Percentiles rank a stretch among this genome's conserved stretches.
phyloP scores from a whole-genome alignment of 2,329 filamentous ascomycete species.

The Lachnellula subtilissima region DNA sequence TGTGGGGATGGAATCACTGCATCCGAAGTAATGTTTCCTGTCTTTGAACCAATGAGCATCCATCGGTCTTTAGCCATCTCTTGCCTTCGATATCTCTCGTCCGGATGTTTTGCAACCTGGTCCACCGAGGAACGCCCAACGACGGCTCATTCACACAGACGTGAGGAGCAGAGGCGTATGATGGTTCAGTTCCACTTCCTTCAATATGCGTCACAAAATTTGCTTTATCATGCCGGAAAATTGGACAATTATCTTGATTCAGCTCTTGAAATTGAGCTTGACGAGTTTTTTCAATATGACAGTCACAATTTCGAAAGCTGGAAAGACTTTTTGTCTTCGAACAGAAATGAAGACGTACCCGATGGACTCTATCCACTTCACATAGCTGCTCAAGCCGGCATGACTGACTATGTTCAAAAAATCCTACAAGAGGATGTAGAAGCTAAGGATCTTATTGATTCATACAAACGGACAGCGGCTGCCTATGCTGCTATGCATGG shows the following conservation, averaged over 20 bases:
- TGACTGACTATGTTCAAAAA: constrained; percentile 4
- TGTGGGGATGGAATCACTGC: neutral
- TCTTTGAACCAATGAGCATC: neutral
- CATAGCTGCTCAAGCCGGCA: constrained; percentile 15
- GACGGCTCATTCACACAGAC: neutral
- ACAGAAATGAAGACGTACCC: neutral
- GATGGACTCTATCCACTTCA: constrained; percentile 18
- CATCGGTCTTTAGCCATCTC: constrained; percentile 5
- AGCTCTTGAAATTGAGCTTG: neutral
- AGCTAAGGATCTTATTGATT: neutral
- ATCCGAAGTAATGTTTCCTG: constrained; percentile 7
- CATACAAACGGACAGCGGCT: neutral
- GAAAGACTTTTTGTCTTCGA: constrained; percentile 1
- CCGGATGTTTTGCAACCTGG: constrained; percentile 2
- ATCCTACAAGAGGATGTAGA: neutral
- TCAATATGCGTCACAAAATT: constrained; percentile 1
- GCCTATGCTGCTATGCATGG: constrained; percentile 2
- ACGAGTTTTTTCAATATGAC: neutral
- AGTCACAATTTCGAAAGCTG: constrained; percentile 2
- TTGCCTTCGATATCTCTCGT: constrained; percentile 11
- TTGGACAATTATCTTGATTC: neutral
- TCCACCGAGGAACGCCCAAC: neutral
- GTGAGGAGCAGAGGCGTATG: neutral
- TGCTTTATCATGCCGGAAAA: constrained; percentile 1
- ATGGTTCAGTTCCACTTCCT: constrained; percentile 2